Percentiles rank a stretch among this genome's conserved stretches.
phyloP scores from a whole-genome alignment of 2,329 filamentous ascomycete genomes.

The Pseudopyrenochaeta lycopersici region DNA sequence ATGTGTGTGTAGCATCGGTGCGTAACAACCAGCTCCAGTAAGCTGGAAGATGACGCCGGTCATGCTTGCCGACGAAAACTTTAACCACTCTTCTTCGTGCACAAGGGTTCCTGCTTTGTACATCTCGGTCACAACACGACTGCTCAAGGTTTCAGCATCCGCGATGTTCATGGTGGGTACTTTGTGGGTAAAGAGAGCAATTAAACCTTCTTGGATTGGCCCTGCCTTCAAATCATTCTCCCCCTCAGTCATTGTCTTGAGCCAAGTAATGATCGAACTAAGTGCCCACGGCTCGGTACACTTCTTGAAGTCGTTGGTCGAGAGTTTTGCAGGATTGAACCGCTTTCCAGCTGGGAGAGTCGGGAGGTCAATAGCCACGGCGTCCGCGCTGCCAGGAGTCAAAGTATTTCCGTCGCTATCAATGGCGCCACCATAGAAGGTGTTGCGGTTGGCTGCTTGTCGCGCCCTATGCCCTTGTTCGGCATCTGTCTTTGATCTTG shows the following conservation, averaged over 20 bases:
- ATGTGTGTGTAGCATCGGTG: conserved; percentile 79
- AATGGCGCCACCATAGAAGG: conserved; percentile 43
- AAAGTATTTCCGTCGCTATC: conserved; percentile 63
- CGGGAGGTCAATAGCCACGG: conserved; percentile 80
- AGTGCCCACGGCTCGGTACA: conserved; percentile 93
- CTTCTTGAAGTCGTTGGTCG: conserved; percentile 79
- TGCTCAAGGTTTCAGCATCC: conserved; percentile 88
- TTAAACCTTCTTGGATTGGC: conserved; percentile 84
- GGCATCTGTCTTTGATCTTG: conserved; percentile 92
- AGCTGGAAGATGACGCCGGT: conserved; percentile 94
- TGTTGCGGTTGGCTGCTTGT: conserved; percentile 47
- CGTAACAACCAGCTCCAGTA: conserved; percentile 90
- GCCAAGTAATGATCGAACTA: conserved; percentile 85
- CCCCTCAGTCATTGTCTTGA: conserved; percentile 88
- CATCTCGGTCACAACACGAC: conserved; percentile 81
- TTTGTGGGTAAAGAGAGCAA: conserved; percentile 90
- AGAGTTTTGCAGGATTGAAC: conserved; percentile 86
- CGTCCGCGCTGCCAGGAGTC: conserved; percentile 58
- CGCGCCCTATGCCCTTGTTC: conserved; percentile 64
- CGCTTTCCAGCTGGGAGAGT: conserved; percentile 81
- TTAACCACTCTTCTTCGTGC: conserved; percentile 97
- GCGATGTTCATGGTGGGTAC: conserved; percentile 98
- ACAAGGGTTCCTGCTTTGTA: conserved; percentile 78
- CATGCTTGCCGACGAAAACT: conserved; percentile 81
- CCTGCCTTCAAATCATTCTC: conserved; percentile 87